A percentile compares a stretch with the other conserved stretches of the same genome.
phyloP scores from a whole-genome alignment of 2,329 filamentous ascomycete species.

The Penicillium crustosum region DNA sequence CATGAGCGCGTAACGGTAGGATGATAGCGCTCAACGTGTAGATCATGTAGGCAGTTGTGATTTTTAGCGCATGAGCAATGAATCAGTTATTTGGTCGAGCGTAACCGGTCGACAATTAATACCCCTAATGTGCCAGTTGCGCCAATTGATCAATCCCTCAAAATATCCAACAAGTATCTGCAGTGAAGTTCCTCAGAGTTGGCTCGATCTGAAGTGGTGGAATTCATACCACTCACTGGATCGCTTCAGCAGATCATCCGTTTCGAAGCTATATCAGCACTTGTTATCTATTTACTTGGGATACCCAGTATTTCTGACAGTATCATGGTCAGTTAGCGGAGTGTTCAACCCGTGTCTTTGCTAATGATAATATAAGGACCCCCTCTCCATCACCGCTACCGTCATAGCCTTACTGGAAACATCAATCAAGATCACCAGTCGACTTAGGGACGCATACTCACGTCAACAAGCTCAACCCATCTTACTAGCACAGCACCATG shows the following conservation, averaged over 20 bases:
- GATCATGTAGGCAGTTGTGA: background rate
- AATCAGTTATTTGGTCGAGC: background rate
- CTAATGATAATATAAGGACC: background rate
- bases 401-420: background rate
- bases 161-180: background rate
- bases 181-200: background rate
- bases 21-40: background rate
- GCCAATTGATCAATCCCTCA: background rate
- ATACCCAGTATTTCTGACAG: background rate
- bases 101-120: background rate
- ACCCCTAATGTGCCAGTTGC: background rate
- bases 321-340: background rate
- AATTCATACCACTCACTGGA: background rate
- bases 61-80: background rate
- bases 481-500: background rate
- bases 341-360: background rate
- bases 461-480: background rate
- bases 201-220: too few species aligned
- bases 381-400: background rate
- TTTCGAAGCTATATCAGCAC: background rate
- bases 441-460: background rate
- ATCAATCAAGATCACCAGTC: background rate
- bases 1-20: background rate
- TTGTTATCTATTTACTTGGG: background rate
- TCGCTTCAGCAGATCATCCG: background rate